Evolutionary conservation across 352 stramenopile species (phyloP), one percentile per base, ranked within the genome.

Genomic region (Phytophthora kernoviae): DNA sequence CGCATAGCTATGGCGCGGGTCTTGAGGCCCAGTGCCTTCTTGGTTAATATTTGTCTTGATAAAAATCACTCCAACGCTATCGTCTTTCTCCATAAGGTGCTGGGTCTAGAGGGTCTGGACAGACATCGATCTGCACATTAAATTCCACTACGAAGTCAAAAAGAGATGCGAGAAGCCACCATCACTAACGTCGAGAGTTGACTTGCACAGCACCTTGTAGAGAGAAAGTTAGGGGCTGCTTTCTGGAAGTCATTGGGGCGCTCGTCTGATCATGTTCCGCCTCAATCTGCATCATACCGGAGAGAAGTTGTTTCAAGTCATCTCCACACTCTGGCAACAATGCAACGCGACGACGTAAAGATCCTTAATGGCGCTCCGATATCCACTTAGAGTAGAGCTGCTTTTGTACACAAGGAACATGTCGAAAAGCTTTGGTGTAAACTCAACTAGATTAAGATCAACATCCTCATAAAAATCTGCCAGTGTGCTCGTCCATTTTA

Each of bases 31-130:
- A 11, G 4, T 32, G 2, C 48, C 61, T 22, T 61, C 55, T 48
- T 73, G 55, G 14, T 67, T 64, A 6, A 36, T 62, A 42, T 70
- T 70, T 0, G 65, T 66, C 20, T 74, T 74, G 51, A 53, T 32
- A 12, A 73, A 12, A 7, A 64, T 15, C 50, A 17, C 54, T 12
- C 59, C 50, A 34, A 70, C 37, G 20, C 51, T 69, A 14, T 66
- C 54, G 21, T 63, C 51, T 7, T 17, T 22, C 12, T 1, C 24
- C 0, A 37, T 15, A 1, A 69, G 20, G 37, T 74, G 59, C 12
- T 45, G 12, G 15, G 34, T 63, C 6, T 58, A 12, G 1, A 68
- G 1, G 1, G 45, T 71, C 30, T 75, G 15, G 14, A 68, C 57
- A 2, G 57, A 75, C 15, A 57, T 62, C 1, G 57, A 68, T 1